Evolutionary conservation across 495 filamentous ascomycete genomes (phyloP).

Genomic region (Neurospora sp.): DNA sequence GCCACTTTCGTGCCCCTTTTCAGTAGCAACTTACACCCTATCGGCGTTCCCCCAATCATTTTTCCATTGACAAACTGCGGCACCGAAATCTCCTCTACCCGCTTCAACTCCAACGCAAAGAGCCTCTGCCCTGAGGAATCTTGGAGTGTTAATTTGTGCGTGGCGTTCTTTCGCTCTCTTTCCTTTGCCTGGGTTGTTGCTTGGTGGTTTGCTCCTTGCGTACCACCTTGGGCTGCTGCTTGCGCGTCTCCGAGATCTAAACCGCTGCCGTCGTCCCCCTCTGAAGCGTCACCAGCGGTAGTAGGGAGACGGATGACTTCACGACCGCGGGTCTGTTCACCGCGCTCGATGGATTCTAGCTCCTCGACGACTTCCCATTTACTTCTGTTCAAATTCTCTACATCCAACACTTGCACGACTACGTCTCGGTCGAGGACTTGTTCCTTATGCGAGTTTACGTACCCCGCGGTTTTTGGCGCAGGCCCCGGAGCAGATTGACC

Average conservation of each 20-base stretch:
- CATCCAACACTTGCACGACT: conserved; percentile 70
- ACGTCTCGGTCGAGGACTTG: conserved; percentile 47
- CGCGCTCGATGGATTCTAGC: conserved; percentile 71
- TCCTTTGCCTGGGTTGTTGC: not conserved
- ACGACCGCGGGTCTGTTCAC: conserved; percentile 70
- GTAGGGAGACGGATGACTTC: conserved; percentile 69
- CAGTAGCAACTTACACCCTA: conserved; percentile 75
- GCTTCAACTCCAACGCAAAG: conserved; percentile 63
- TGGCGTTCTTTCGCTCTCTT: conserved; percentile 35
- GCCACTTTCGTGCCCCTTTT: conserved; percentile 52
- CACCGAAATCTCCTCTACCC: conserved; percentile 53
- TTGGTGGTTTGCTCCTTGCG: no score
- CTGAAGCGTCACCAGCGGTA: conserved; percentile 19
- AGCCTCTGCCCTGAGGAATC: conserved; percentile 62
- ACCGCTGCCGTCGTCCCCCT: conserved; percentile 11
- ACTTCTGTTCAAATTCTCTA: conserved; percentile 59
- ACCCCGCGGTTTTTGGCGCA: no score
- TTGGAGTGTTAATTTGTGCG: conserved; percentile 74
- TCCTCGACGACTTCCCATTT: conserved; percentile 78
- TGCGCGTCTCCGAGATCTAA: conserved; percentile 3
- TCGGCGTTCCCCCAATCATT: conserved; percentile 51
- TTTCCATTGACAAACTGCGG: conserved; percentile 54
- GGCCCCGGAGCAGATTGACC: not conserved
- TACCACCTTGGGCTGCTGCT: not conserved
- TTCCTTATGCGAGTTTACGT: conserved; percentile 25